A percentile compares a stretch with the other conserved stretches of the same genome.
Conservation (phyloP, 2,329 filamentous ascomycete species). For the Nakataea oryzae region DNA sequence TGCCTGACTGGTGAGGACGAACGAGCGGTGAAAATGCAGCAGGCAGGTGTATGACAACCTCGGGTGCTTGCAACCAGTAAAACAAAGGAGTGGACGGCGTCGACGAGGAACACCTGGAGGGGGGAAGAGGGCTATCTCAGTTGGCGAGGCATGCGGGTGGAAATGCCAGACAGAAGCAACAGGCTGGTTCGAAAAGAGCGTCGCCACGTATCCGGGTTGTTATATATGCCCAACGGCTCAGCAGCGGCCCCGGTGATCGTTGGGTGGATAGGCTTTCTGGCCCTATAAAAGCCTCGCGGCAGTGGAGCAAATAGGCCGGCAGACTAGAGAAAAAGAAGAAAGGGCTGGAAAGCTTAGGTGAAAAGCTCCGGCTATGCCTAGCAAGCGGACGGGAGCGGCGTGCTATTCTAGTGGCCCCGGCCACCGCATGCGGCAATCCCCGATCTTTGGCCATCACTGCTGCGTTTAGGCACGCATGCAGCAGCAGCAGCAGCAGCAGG, state of each 20-base stretch:
- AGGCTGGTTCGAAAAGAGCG: not conserved
- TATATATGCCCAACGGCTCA: not conserved
- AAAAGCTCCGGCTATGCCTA: too few species aligned
- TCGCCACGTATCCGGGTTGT: not conserved
- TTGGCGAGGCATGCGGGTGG: not conserved
- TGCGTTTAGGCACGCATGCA: not conserved
- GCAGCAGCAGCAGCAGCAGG: not conserved
- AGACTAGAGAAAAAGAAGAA: not conserved
- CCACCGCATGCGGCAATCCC: not conserved
- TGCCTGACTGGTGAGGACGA: not conserved
- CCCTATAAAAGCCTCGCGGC: not conserved
- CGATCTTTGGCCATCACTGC: not conserved
- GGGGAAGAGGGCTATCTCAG: not conserved
- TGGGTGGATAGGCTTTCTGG: not conserved
- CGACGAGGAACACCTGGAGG: not conserved
- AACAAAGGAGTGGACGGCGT: not conserved
- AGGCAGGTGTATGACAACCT: not conserved
- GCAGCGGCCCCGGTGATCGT: too few species aligned
- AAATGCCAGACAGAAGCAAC: not conserved
- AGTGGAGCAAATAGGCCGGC: not conserved
- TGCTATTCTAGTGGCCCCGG: not conserved
- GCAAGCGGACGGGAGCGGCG: not conserved
- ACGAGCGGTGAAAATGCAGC: not conserved
- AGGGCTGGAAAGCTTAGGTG: too few species aligned
- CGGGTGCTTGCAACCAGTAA: not conserved